Conservation (phyloP, 768 basidiomycete genomes). For the Amanita muscaria region DNA sequence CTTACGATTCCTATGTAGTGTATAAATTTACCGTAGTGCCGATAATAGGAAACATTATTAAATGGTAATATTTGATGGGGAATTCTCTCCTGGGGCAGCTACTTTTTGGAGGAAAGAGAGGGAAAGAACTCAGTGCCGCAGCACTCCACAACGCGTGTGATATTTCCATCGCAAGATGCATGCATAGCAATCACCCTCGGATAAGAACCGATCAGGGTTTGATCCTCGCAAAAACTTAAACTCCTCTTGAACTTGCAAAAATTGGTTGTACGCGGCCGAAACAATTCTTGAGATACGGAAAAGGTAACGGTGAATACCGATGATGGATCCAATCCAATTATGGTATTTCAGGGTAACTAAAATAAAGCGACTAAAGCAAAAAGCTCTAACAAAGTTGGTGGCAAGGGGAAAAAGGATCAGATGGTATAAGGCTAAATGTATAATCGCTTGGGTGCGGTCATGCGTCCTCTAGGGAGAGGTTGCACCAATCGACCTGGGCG, state of each 20-base stretch:
- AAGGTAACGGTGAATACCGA: not conserved
- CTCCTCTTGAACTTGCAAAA: constrained; percentile 1
- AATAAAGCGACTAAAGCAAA: not conserved
- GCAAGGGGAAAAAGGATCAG: not conserved
- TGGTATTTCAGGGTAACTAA: constrained; percentile 6
- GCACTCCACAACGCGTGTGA: not conserved
- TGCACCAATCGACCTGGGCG: constrained; percentile 67
- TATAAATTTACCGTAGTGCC: not conserved
- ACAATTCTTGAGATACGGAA: constrained; percentile 6
- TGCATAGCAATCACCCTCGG: constrained; percentile 1
- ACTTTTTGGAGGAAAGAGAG: too few relatives aligned
- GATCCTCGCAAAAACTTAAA: constrained; percentile 8
- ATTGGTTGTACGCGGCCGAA: constrained; percentile 3
- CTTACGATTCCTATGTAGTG: constrained; percentile 2
- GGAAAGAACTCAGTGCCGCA: not conserved
- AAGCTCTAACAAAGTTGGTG: constrained; percentile 1
- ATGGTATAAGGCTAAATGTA: not conserved
- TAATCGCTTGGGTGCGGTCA: not conserved
- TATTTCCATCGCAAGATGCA: too few relatives aligned
- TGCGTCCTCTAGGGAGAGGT: constrained; percentile 14
- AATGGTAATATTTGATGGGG: too few relatives aligned
- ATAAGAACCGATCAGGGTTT: constrained; percentile 11
- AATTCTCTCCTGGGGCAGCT: too few relatives aligned
- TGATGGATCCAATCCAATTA: not conserved
- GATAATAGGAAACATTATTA: not conserved